Base-by-base conservation (phyloP, 139 green algal genomes). In the Medakamo hakoo region DNA sequence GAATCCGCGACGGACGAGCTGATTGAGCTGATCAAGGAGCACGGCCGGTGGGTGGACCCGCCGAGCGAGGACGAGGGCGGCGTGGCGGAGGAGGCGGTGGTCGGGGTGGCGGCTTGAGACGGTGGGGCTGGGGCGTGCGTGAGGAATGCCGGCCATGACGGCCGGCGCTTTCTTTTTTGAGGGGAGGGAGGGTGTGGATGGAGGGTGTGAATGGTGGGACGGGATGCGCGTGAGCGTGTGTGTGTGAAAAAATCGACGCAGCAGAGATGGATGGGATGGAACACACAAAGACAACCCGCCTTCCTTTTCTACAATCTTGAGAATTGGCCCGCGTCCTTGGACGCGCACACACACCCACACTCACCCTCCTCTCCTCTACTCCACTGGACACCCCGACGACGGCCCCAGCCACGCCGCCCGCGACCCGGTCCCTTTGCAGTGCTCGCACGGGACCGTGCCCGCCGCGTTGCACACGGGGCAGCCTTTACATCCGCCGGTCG, bases 1-100 rank as follows among this genome's bases (percentile, higher is more conserved):
- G 86, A 91, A 23, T 49, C 23, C 58, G 93, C 92, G 2, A 84
- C 73, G 58, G 85, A 97, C 70, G 79, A 85, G 71, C 77, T 99
- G 30, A 88, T 99, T 14, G 79, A 97, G 59, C 80, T 99, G 28
- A 98, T 99, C 79, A 98, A 99, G 70, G 76, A 68, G 55, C 0
- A 63, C 57, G 49, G n/a, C n/a, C 28, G 68, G 48, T 64, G 88
- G 88, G 76, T 91, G 59, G 88, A 96, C 49, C 76, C 76, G 2
- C 69, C 78, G 4, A 64, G 71, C 64, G 84, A 87, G 57, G 85
- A 92, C 66, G 81, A 90, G 71, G 80, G 69, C 9, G 68, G 70
- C 56, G 59, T 59, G 40, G 64, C 65, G 30, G 59, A 66, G 52
- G 69, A 59, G 22, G 60, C n/a, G n/a, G n/a, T n/a, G n/a, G n/a